Conservation (phyloP, 1,139 yeast species). For the Kurtzmaniella natalensis region DNA sequence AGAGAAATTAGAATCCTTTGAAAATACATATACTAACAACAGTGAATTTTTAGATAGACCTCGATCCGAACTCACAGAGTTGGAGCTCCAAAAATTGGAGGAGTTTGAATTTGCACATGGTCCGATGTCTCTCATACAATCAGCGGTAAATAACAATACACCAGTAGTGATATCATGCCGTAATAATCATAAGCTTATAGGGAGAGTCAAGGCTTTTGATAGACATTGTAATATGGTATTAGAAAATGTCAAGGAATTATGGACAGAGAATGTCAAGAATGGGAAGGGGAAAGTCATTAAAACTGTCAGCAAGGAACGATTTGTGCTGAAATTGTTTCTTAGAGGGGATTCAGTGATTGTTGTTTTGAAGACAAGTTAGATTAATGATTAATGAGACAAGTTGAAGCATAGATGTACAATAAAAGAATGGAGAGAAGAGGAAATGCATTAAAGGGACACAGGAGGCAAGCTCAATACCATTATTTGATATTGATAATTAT, state of each 20-base stretch:
- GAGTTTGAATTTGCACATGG: slow-evolving; percentile 90
- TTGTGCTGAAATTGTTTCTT: slow-evolving; percentile 81
- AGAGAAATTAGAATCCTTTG: neutral
- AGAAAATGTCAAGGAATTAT: slow-evolving; percentile 88
- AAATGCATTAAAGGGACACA: too few species aligned
- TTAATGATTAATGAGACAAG: too few species aligned
- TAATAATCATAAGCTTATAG: slow-evolving; percentile 87
- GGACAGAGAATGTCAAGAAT: slow-evolving; percentile 71
- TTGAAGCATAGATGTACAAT: too few species aligned
- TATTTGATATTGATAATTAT: too few species aligned
- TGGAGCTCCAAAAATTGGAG: slow-evolving; percentile 76
- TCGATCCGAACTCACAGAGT: slow-evolving; percentile 73
- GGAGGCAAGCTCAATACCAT: too few species aligned
- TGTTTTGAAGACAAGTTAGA: slow-evolving; percentile 50
- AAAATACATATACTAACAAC: slow-evolving; percentile 13
- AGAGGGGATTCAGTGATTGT: slow-evolving; percentile 95
- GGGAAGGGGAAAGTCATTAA: slow-evolving; percentile 69
- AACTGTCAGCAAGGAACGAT: slow-evolving; percentile 73
- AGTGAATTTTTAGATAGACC: slow-evolving; percentile 70
- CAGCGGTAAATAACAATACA: slow-evolving; percentile 68
- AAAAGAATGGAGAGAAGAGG: too few species aligned
- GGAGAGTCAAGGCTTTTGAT: slow-evolving; percentile 90
- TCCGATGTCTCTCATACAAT: slow-evolving; percentile 81
- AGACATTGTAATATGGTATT: slow-evolving; percentile 91
- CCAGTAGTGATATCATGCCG: slow-evolving; percentile 87